A percentile compares a stretch with the other conserved stretches of the same genome.
Conservation (phyloP, 202 grass and related monocot species). For the Panicum hallii region DNA sequence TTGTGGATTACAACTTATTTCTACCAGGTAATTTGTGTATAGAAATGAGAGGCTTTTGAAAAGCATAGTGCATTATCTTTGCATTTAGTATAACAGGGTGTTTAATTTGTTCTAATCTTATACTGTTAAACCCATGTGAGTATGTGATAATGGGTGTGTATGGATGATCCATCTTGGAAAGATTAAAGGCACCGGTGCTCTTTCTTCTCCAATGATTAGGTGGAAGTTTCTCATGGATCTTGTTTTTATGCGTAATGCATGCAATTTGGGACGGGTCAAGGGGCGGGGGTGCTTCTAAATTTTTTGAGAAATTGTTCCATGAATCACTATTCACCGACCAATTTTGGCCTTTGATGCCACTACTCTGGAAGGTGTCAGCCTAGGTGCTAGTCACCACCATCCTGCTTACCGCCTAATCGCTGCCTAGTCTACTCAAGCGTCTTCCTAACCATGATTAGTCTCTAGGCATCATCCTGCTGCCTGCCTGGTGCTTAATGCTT, state of each 20-base stretch:
- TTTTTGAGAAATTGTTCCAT: not conserved
- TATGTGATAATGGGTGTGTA: not conserved
- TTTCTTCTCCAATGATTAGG: not conserved
- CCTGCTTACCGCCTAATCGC: not conserved
- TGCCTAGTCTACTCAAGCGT: not conserved
- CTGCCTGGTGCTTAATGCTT: not conserved
- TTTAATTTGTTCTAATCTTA: not conserved
- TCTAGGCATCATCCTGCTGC: not conserved
- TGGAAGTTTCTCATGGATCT: not conserved
- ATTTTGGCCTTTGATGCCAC: not conserved
- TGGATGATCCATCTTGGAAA: constrained; percentile 8
- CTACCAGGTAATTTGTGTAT: constrained; percentile 13
- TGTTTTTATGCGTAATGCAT: not conserved
- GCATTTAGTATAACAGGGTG: not conserved
- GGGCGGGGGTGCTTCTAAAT: not conserved
- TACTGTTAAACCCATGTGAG: not conserved
- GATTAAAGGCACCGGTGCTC: not conserved
- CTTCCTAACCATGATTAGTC: not conserved
- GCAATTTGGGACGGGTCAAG: not conserved
- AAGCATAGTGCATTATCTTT: constrained; percentile 26
- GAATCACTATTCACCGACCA: not conserved
- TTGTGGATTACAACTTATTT: constrained; percentile 22
- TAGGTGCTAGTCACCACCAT: not conserved
- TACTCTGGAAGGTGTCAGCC: not conserved
- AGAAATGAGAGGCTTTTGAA: not conserved